Evolutionary conservation across 148 eudicot species (phyloP).

Genomic region (Mesembryanthemum crystallinum): DNA sequence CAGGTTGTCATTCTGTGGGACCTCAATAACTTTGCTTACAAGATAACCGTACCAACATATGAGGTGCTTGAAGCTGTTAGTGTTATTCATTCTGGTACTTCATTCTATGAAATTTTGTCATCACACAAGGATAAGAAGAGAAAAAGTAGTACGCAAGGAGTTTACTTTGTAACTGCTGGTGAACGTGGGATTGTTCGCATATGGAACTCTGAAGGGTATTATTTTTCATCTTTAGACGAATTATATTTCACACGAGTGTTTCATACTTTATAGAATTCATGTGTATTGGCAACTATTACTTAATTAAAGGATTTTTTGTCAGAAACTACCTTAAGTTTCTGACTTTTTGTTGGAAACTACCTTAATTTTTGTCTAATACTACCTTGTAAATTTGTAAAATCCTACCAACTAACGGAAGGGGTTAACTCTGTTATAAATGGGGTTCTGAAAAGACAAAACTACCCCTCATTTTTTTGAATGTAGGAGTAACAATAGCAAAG

Average conservation of each 20-base stretch:
- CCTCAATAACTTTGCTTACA: constrained; percentile 62
- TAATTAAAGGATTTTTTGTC: background rate
- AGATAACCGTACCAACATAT: constrained; percentile 57
- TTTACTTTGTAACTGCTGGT: constrained; percentile 81
- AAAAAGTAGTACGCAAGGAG: constrained; percentile 32
- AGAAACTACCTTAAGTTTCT: no score
- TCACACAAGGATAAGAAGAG: constrained; percentile 42
- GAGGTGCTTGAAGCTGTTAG: constrained; percentile 87
- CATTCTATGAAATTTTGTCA: constrained; percentile 46
- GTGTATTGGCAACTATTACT: constrained; percentile 2
- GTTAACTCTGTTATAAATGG: no score
- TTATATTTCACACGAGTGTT: background rate
- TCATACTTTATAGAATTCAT: constrained; percentile 1
- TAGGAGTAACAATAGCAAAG: no score
- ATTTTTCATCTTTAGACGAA: constrained; percentile 13
- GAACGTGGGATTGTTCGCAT: constrained; percentile 92
- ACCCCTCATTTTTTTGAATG: no score
- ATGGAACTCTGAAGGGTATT: constrained; percentile 88
- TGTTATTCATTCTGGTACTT: constrained; percentile 49
- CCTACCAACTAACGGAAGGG: no score
- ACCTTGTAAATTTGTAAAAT: no score
- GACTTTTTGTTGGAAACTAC: no score
- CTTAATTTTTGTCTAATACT: no score
- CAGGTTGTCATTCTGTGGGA: constrained; percentile 96
- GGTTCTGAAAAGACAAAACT: no score